phyloP scores from a whole-genome alignment of 257 asterid species.

The Verbascum thapsus region DNA sequence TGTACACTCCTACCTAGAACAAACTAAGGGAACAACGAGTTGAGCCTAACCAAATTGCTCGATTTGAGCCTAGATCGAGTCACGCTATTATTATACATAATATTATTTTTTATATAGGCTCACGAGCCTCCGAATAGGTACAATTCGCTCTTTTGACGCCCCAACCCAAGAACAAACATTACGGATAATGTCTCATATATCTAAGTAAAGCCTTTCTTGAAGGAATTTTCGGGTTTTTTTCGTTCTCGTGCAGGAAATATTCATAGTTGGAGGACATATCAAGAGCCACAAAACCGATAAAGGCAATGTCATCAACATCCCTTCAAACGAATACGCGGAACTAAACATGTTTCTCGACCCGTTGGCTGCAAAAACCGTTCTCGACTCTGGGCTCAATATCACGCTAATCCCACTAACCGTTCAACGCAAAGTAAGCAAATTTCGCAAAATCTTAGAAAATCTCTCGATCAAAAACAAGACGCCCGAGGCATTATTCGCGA shows the following conservation, averaged over 20 bases:
- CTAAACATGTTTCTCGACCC: slow-evolving; percentile 87
- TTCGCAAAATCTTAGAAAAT: slow-evolving; percentile 28
- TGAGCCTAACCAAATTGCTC: too few species aligned
- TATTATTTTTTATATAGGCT: too few species aligned
- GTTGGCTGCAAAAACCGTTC: slow-evolving; percentile 65
- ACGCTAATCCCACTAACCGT: slow-evolving; percentile 70
- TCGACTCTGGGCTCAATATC: slow-evolving; percentile 50
- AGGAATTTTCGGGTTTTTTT: neutral
- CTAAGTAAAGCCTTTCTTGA: neutral
- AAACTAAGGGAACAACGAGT: too few species aligned
- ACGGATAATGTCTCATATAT: neutral
- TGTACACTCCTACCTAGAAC: too few species aligned
- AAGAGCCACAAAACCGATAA: slow-evolving; percentile 31
- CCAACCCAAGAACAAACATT: too few species aligned
- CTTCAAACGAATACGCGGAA: slow-evolving; percentile 64
- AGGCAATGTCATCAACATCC: slow-evolving; percentile 69
- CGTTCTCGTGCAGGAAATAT: slow-evolving; percentile 52
- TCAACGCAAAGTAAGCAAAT: slow-evolving; percentile 55
- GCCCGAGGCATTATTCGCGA: slow-evolving; percentile 57
- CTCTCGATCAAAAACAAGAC: slow-evolving; percentile 50
- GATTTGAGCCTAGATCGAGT: too few species aligned
- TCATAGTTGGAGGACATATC: slow-evolving; percentile 78
- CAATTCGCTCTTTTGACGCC: too few species aligned
- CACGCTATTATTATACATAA: too few species aligned
- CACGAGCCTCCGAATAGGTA: too few species aligned